Percentiles rank a stretch among this genome's conserved stretches.
These are phyloP conservation scores for Cercospora nicotianae DNA, from an alignment of 2,329 filamentous ascomycete genomes.

Conservation along the genomic window DNA sequence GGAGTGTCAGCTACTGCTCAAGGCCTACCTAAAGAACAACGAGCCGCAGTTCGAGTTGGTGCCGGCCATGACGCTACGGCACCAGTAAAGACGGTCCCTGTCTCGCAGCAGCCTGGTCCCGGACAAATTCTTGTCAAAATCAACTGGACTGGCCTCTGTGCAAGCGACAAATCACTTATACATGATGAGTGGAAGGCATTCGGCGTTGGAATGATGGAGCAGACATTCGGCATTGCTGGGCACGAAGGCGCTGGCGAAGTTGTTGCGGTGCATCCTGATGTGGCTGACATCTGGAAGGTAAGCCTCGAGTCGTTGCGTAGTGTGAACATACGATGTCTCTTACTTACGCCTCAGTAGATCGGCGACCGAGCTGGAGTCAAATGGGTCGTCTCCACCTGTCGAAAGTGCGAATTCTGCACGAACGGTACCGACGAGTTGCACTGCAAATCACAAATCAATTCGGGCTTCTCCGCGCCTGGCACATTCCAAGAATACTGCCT, in stretches of 20 bases:
- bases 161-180: constrained; percentile 40
- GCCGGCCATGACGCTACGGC: constrained; percentile 33
- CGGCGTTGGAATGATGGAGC: constrained; percentile 35
- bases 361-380: constrained; percentile 40
- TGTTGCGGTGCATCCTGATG: constrained; percentile 31
- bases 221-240: constrained; percentile 34
- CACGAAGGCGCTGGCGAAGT: constrained; percentile 38
- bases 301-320: not conserved
- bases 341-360: not conserved
- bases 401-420: constrained; percentile 37
- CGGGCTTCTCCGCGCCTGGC: constrained; percentile 42
- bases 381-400: constrained; percentile 34
- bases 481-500: constrained; percentile 43
- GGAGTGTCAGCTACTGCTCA: not conserved
- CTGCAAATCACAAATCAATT: constrained; percentile 40
- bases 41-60: constrained; percentile 41
- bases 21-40: constrained; percentile 37
- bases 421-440: constrained; percentile 42
- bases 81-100: constrained; percentile 36
- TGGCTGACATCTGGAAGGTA: constrained; percentile 33
- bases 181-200: constrained; percentile 41
- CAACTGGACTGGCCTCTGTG: constrained; percentile 40
- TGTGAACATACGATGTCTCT: too few species aligned
- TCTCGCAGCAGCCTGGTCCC: constrained; percentile 36
- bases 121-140: constrained; percentile 41